Evolutionary conservation across 768 basidiomycete genomes (phyloP).

Genomic region (Suillus spraguei): DNA sequence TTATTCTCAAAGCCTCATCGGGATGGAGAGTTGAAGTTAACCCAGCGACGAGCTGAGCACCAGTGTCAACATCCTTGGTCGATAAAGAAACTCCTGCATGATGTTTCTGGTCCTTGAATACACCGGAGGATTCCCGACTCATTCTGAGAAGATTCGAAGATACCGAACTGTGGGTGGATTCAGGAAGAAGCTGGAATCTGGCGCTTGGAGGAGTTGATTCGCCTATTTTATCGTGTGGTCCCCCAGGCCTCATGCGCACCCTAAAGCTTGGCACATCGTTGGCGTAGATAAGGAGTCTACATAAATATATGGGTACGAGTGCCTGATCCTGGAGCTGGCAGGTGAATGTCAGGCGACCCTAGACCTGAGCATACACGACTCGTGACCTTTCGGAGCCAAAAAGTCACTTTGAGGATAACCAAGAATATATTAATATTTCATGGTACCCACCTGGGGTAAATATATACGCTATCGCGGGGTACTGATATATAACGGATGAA

Average conservation of each 20-base stretch:
- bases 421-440: too few species aligned
- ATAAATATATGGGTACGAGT: not conserved
- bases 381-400: too few species aligned
- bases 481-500: too few species aligned
- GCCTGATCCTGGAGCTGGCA: not conserved
- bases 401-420: too few species aligned
- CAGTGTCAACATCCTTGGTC: slow-evolving; percentile 54
- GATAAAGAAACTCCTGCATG: slow-evolving; percentile 41
- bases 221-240: slow-evolving; percentile 3
- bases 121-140: slow-evolving; percentile 11
- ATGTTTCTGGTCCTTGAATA: slow-evolving; percentile 31
- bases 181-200: not conserved
- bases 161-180: not conserved
- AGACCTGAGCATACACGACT: too few species aligned
- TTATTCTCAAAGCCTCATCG: slow-evolving; percentile 47
- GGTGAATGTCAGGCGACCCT: not conserved
- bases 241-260: not conserved
- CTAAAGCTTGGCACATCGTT: not conserved
- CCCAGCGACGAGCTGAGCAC: slow-evolving; percentile 53
- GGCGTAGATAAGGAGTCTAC: slow-evolving; percentile 2
- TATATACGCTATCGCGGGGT: too few species aligned
- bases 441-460: too few species aligned
- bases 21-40: slow-evolving; percentile 44
- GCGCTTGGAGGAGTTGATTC: not conserved
- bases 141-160: slow-evolving; percentile 5